Conservation (phyloP, 306 rosid genomes). For the Heteromeles arbutifolia region DNA sequence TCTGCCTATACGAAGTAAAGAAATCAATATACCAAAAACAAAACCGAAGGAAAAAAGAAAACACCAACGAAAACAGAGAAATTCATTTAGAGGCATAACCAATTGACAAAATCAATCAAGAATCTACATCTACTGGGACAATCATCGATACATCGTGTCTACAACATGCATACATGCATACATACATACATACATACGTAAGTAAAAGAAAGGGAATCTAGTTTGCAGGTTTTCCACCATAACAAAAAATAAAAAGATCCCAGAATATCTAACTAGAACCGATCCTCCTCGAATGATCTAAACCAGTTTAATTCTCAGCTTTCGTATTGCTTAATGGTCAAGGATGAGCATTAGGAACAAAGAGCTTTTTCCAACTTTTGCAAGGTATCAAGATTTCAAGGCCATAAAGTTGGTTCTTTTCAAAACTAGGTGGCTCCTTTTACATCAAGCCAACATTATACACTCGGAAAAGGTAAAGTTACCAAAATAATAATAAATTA, state of each 20-base stretch:
- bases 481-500: not conserved
- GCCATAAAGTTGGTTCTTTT: not conserved
- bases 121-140: not conserved
- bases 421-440: not conserved
- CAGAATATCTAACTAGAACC: not conserved
- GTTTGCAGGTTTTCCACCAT: not conserved
- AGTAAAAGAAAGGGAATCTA: not conserved
- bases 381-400: not conserved
- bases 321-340: not conserved
- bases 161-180: not conserved
- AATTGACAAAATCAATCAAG: not conserved
- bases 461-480: not conserved
- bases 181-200: not conserved
- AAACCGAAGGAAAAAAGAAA: slow-evolving; percentile 8
- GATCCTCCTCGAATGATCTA: not conserved
- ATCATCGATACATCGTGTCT: no score
- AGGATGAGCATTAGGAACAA: not conserved
- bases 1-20: slow-evolving; percentile 34
- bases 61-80: not conserved
- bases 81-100: not conserved
- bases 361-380: not conserved
- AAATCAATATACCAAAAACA: not conserved
- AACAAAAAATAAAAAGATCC: not conserved
- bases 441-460: no score
- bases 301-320: not conserved